Percentiles rank a stretch among this genome's conserved stretches.
Evolutionary conservation across 2,329 filamentous ascomycete genomes (phyloP).

Genomic region (Fusarium sp.): DNA sequence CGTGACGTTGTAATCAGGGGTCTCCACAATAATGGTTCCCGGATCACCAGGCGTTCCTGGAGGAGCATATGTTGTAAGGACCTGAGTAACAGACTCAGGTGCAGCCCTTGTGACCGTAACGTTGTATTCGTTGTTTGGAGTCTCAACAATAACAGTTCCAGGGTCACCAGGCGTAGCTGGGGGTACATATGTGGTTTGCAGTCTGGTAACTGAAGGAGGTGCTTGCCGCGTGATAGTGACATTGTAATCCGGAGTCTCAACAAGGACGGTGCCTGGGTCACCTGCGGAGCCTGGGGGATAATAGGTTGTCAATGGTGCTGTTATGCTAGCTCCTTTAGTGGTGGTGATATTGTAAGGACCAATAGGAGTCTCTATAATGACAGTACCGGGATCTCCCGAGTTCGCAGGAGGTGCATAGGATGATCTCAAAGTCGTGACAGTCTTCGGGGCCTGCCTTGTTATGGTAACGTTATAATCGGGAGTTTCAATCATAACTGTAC

Average conservation of each 20-base stretch:
- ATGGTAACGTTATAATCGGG: slow-evolving; percentile 35
- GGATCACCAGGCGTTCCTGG: not conserved
- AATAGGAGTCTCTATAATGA: slow-evolving; percentile 21
- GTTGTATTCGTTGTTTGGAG: not conserved
- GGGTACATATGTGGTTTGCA: not conserved
- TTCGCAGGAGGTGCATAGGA: slow-evolving; percentile 5
- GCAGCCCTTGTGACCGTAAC: too few species aligned
- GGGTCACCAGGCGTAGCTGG: not conserved
- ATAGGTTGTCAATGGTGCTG: too few species aligned
- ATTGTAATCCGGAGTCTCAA: not conserved
- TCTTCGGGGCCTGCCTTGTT: not conserved
- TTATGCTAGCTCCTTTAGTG: too few species aligned
- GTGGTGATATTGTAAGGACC: slow-evolving; percentile 21
- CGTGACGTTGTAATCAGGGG: too few species aligned
- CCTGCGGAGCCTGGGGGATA: not conserved
- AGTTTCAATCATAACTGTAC: slow-evolving; percentile 23
- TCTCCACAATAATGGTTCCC: slow-evolving; percentile 16
- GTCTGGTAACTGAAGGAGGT: too few species aligned
- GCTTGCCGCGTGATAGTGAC: too few species aligned
- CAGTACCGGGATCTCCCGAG: slow-evolving; percentile 21
- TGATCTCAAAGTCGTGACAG: slow-evolving; percentile 1
- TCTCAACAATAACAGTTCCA: slow-evolving; percentile 10
- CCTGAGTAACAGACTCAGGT: too few species aligned
- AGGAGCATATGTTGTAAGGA: too few species aligned
- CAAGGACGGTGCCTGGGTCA: slow-evolving; percentile 19